Conservation (phyloP, 1,139 yeast species). For the Blastobotrys elegans region DNA sequence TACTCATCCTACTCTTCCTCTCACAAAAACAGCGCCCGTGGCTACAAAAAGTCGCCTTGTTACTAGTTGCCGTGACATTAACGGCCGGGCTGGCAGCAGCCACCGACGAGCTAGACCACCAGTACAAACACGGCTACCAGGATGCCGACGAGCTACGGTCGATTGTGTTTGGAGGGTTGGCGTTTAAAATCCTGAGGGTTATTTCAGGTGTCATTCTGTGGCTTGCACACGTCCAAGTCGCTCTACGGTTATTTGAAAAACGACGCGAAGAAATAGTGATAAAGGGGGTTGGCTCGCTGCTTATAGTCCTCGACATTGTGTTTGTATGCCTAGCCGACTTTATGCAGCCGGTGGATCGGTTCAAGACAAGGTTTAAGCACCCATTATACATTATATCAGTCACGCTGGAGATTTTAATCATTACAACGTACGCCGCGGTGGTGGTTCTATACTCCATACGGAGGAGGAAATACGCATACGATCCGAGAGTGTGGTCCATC, state of each 20-base stretch:
- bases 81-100: slow-evolving; percentile 30
- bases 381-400: slow-evolving; percentile 54
- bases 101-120: slow-evolving; percentile 26
- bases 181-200: slow-evolving; percentile 58
- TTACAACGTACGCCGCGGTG: slow-evolving; percentile 65
- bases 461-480: slow-evolving; percentile 53
- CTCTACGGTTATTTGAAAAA: slow-evolving; percentile 65
- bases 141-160: slow-evolving; percentile 51
- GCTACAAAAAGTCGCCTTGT: slow-evolving; percentile 33
- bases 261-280: slow-evolving; percentile 63
- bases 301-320: slow-evolving; percentile 41
- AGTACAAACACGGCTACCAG: slow-evolving; percentile 48
- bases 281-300: slow-evolving; percentile 53
- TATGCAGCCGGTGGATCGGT: slow-evolving; percentile 25
- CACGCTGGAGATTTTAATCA: slow-evolving; percentile 66
- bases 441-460: slow-evolving; percentile 56
- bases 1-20: slow-evolving; percentile 30
- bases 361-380: slow-evolving; percentile 10
- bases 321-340: slow-evolving; percentile 22
- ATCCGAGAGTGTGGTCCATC: slow-evolving; percentile 46
- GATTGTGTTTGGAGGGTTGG: slow-evolving; percentile 43
- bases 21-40: slow-evolving; percentile 33
- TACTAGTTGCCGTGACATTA: slow-evolving; percentile 31
- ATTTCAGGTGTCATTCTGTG: slow-evolving; percentile 59
- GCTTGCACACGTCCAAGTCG: slow-evolving; percentile 72